These are phyloP conservation scores for Coemansia sp. DNA, from an alignment of 192 early-diverging fungal genomes.

Conservation along the genomic window DNA sequence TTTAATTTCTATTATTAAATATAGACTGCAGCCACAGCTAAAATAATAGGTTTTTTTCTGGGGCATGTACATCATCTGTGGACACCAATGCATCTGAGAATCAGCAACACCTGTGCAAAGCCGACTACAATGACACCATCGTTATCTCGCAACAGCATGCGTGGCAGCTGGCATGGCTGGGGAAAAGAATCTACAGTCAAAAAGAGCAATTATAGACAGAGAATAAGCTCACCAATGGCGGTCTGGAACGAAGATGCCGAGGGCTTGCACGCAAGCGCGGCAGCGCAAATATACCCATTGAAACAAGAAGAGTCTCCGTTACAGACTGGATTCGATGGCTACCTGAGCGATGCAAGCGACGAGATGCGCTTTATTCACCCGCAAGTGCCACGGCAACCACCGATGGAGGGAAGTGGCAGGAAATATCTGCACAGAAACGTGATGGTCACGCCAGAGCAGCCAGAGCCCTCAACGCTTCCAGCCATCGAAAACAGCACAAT, in stretches of 20 bases:
- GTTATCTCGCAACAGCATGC: conserved; percentile 2
- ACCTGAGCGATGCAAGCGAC: conserved; percentile 43
- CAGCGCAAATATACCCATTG: background rate
- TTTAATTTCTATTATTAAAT: background rate
- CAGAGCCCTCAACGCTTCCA: conserved; percentile 8
- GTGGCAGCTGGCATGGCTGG: conserved; percentile 1
- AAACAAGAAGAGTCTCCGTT: background rate
- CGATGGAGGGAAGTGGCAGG: background rate
- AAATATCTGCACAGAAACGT: conserved; percentile 30
- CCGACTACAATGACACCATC: background rate
- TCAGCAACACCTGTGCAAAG: background rate
- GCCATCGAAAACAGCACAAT: background rate
- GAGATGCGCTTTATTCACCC: background rate
- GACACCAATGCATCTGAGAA: background rate
- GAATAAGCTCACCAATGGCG: background rate
- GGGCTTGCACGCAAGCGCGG: background rate
- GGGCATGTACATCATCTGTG: background rate
- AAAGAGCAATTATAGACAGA: background rate
- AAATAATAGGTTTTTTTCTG: background rate
- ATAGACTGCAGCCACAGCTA: background rate
- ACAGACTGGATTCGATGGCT: conserved; percentile 17
- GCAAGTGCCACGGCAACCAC: background rate
- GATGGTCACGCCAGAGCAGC: conserved; percentile 5
- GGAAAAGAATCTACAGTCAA: background rate
- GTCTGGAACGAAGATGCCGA: background rate